Percentiles rank a stretch among this genome's conserved stretches.
phyloP scores from a whole-genome alignment of 2,329 filamentous ascomycete genomes.

The Teratosphaeria viscida region DNA sequence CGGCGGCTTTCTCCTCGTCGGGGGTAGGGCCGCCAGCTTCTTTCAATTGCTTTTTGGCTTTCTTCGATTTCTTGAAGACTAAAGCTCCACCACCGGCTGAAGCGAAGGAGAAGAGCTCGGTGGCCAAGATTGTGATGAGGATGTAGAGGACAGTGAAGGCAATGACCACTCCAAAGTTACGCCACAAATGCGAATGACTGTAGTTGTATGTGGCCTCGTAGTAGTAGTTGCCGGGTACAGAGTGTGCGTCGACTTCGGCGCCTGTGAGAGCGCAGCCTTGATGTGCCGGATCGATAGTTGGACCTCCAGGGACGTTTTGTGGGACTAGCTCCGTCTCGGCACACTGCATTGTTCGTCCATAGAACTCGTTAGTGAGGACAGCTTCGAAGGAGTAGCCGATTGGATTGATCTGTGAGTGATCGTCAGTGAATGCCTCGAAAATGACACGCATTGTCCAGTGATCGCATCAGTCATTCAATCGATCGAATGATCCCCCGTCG shows the following conservation, averaged over 20 bases:
- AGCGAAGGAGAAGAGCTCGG: conserved; percentile 57
- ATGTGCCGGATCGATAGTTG: conserved; percentile 43
- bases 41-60: conserved; percentile 47
- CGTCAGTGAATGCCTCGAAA: no score
- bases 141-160: conserved; percentile 69
- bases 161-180: conserved; percentile 69
- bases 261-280: conserved; percentile 55
- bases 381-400: conserved; percentile 55
- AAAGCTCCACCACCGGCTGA: conserved; percentile 55
- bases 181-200: conserved; percentile 49
- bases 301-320: conserved; percentile 31
- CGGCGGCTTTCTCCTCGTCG: conserved; percentile 49
- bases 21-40: conserved; percentile 30
- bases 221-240: conserved; percentile 46
- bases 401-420: conserved; percentile 29
- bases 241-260: conserved; percentile 40
- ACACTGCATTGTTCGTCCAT: conserved; percentile 47
- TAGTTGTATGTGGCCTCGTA: conserved; percentile 47
- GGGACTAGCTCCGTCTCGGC: conserved; percentile 50
- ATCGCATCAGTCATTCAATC: neutral
- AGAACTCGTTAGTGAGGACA: conserved; percentile 57
- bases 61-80: conserved; percentile 60
- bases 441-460: neutral
- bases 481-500: no score
- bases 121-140: conserved; percentile 56